A percentile compares a stretch with the other conserved stretches of the same genome.
phyloP scores from a whole-genome alignment of 2,329 filamentous ascomycete species.

The Ramularia collo-cygni region DNA sequence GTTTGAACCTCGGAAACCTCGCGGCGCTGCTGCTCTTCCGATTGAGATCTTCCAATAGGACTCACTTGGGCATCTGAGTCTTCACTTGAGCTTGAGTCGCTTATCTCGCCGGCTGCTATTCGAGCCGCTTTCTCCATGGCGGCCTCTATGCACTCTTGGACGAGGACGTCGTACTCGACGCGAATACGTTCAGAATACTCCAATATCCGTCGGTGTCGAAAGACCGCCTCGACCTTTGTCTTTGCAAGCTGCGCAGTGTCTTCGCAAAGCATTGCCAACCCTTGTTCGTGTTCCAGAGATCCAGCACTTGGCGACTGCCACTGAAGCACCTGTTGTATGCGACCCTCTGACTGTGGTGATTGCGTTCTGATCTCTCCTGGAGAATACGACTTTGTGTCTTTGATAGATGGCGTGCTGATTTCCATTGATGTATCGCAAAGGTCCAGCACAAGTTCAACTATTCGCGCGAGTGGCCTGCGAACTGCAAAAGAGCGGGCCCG shows the following conservation, averaged over 20 bases:
- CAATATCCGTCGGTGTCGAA: constrained; percentile 84
- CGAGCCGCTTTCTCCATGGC: constrained; percentile 83
- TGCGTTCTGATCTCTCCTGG: constrained; percentile 78
- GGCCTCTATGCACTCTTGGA: constrained; percentile 92
- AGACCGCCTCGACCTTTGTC: constrained; percentile 86
- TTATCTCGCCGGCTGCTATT: constrained; percentile 77
- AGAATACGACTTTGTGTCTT: constrained; percentile 61
- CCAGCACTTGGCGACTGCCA: constrained; percentile 94
- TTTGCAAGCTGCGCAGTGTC: constrained; percentile 82
- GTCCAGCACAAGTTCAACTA: constrained; percentile 90
- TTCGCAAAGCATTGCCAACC: constrained; percentile 75
- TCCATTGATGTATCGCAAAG: constrained; percentile 93
- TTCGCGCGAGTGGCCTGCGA: constrained; percentile 79
- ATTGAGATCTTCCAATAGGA: constrained; percentile 1
- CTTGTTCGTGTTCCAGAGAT: constrained; percentile 87
- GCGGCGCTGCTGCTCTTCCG: constrained; percentile 26
- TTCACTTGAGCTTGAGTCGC: constrained; percentile 56
- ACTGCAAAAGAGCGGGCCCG: constrained; percentile 86
- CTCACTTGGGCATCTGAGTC: constrained; percentile 20
- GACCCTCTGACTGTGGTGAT: constrained; percentile 90
- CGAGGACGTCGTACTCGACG: constrained; percentile 83
- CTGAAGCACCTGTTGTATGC: constrained; percentile 87
- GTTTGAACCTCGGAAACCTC: constrained; percentile 33
- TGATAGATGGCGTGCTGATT: constrained; percentile 88
- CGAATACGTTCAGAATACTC: constrained; percentile 96